Conservation (phyloP, 805 yeast species). For the Blastobotrys muscicola region DNA sequence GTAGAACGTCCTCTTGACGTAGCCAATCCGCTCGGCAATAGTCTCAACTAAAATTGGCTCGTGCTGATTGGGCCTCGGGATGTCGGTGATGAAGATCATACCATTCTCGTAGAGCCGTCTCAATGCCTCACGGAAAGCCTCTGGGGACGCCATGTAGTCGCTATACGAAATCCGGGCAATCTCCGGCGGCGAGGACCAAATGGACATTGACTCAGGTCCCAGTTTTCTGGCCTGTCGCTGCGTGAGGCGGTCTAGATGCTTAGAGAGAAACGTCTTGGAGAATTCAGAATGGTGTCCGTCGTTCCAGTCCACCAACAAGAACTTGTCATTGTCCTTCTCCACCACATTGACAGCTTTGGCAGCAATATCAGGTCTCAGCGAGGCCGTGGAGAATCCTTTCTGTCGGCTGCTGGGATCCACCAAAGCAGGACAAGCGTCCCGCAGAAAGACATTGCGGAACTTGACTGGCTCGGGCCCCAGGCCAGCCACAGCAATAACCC, state of each 20-base stretch:
- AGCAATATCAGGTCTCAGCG: constrained; percentile 26
- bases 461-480: constrained; percentile 9
- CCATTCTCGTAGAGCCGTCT: constrained; percentile 47
- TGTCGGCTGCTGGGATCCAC: constrained; percentile 50
- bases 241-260: neutral
- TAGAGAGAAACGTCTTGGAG: constrained; percentile 36
- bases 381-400: constrained; percentile 54
- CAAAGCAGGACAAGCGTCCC: constrained; percentile 53
- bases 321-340: constrained; percentile 18
- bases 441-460: constrained; percentile 35
- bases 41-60: constrained; percentile 28
- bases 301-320: constrained; percentile 38
- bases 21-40: constrained; percentile 52
- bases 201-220: neutral
- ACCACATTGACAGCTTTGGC: constrained; percentile 12
- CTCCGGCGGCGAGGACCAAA: constrained; percentile 16
- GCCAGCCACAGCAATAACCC: constrained; percentile 9
- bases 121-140: constrained; percentile 32
- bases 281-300: constrained; percentile 39
- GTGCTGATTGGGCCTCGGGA: constrained; percentile 36
- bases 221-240: too few species aligned
- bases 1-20: constrained; percentile 60
- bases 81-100: constrained; percentile 41
- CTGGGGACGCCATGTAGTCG: constrained; percentile 33
- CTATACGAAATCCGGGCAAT: constrained; percentile 29